Evolutionary conservation across 495 filamentous ascomycete genomes (phyloP).

Genomic region (Penicillium flavigenum): DNA sequence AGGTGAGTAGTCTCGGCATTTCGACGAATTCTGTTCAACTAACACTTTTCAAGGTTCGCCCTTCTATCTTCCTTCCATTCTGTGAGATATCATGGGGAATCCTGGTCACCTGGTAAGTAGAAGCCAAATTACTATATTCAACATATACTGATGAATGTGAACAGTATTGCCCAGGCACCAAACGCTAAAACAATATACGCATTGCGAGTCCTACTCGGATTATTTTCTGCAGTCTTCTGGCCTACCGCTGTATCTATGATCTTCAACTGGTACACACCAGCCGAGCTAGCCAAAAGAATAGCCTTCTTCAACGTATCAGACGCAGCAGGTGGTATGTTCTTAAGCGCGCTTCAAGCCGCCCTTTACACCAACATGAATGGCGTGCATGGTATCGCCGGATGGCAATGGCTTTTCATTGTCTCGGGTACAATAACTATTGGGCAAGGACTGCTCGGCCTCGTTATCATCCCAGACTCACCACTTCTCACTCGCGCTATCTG

Average conservation of each 20-base stretch:
- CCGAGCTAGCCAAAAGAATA: constrained; percentile 18
- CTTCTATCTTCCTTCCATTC: constrained; percentile 6
- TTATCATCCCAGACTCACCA: constrained; percentile 21
- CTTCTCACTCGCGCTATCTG: constrained; percentile 19
- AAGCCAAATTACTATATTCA: neutral
- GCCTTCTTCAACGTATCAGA: constrained; percentile 22
- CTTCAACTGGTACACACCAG: constrained; percentile 25
- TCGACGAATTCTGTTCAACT: neutral
- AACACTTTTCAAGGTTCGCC: constrained; percentile 3
- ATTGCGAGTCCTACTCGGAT: constrained; percentile 19
- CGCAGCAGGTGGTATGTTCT: constrained; percentile 21
- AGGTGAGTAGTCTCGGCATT: neutral
- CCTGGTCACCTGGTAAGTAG: constrained; percentile 10
- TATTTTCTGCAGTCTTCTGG: constrained; percentile 24
- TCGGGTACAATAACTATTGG: constrained; percentile 20
- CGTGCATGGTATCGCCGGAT: constrained; percentile 16
- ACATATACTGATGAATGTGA: neutral
- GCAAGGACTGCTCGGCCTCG: constrained; percentile 18
- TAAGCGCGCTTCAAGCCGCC: constrained; percentile 19
- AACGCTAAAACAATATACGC: constrained; percentile 20
- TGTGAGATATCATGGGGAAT: constrained; percentile 13
- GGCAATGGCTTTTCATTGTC: constrained; percentile 27
- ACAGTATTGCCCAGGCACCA: constrained; percentile 10
- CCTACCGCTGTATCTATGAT: constrained; percentile 19
- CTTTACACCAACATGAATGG: constrained; percentile 24